Evolutionary conservation across 2,329 filamentous ascomycete species (phyloP).

Genomic region (Cordyceps cateniannulata): DNA sequence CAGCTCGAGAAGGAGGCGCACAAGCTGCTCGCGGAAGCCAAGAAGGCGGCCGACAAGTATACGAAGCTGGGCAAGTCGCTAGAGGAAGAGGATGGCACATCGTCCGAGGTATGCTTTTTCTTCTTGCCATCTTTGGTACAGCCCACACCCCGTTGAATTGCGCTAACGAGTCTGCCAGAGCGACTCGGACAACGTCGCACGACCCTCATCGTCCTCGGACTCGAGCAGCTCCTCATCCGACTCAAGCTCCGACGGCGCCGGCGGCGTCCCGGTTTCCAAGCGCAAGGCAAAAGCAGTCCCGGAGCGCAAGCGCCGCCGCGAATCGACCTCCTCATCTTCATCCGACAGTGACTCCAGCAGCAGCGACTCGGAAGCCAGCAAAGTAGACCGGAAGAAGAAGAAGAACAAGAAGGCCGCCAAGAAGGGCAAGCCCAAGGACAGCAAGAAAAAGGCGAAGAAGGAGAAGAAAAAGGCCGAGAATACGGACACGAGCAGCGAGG

Average conservation of each 20-base stretch:
- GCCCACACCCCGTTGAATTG: no score
- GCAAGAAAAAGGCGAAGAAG: slow-evolving; percentile 17
- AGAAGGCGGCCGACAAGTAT: slow-evolving; percentile 25
- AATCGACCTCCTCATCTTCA: background rate
- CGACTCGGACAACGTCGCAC: slow-evolving; percentile 3
- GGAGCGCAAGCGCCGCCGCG: slow-evolving; percentile 12
- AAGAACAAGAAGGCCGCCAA: background rate
- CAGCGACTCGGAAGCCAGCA: slow-evolving; percentile 12
- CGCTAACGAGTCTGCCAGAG: background rate
- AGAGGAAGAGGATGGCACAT: slow-evolving; percentile 13
- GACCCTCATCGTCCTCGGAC: background rate
- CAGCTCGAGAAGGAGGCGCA: slow-evolving; percentile 34
- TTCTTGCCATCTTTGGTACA: background rate
- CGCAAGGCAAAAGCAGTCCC: slow-evolving; percentile 13
- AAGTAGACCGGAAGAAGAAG: slow-evolving; percentile 12
- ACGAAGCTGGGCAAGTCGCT: slow-evolving; percentile 18
- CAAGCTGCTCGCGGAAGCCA: slow-evolving; percentile 35
- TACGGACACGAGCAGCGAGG: slow-evolving; percentile 17
- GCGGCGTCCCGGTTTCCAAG: slow-evolving; percentile 9
- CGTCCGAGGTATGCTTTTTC: slow-evolving; percentile 16
- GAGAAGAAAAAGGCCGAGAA: slow-evolving; percentile 17
- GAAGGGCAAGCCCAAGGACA: slow-evolving; percentile 16
- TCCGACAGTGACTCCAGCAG: slow-evolving; percentile 1
- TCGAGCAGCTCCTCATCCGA: slow-evolving; percentile 6
- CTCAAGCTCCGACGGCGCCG: slow-evolving; percentile 20